Evolutionary conservation across 257 asterid genomes (phyloP).

Genomic region (Capsicum pubescens): DNA sequence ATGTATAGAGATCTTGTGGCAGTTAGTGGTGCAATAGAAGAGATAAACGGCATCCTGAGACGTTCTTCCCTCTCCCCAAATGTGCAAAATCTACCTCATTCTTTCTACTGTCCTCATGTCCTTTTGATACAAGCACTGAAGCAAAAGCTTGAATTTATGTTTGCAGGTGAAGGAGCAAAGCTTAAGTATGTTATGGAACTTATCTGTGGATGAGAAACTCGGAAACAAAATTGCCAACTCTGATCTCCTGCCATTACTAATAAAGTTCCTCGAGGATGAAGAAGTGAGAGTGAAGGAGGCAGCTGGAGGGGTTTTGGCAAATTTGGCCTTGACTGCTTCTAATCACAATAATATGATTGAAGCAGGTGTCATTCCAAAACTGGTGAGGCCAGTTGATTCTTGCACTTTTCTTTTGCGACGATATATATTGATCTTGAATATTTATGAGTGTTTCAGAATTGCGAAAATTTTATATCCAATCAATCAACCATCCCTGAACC

Average conservation of each 20-base stretch:
- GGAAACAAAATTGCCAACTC: constrained; percentile 54
- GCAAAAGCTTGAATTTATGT: constrained; percentile 36
- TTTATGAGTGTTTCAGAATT: neutral
- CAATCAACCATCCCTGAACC: neutral
- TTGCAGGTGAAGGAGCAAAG: constrained; percentile 87
- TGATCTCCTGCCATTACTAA: constrained; percentile 66
- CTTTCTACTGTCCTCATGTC: neutral
- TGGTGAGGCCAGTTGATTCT: constrained; percentile 57
- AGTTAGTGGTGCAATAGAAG: constrained; percentile 83
- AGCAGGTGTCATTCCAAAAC: constrained; percentile 72
- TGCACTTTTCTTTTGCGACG: neutral
- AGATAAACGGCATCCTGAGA: constrained; percentile 62
- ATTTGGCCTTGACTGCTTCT: constrained; percentile 61
- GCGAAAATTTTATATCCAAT: neutral
- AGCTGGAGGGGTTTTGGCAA: constrained; percentile 77
- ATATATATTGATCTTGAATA: constrained; percentile 7
- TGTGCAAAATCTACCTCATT: constrained; percentile 42
- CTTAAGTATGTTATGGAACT: constrained; percentile 73
- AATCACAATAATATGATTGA: constrained; percentile 75
- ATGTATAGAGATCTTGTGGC: constrained; percentile 70
- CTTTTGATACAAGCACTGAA: constrained; percentile 32
- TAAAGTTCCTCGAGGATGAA: constrained; percentile 73
- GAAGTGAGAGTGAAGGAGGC: constrained; percentile 71
- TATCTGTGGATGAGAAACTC: constrained; percentile 77
- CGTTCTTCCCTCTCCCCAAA: constrained; percentile 63